phyloP scores from a whole-genome alignment of 164 flowering plant species.

The Piper betle region DNA sequence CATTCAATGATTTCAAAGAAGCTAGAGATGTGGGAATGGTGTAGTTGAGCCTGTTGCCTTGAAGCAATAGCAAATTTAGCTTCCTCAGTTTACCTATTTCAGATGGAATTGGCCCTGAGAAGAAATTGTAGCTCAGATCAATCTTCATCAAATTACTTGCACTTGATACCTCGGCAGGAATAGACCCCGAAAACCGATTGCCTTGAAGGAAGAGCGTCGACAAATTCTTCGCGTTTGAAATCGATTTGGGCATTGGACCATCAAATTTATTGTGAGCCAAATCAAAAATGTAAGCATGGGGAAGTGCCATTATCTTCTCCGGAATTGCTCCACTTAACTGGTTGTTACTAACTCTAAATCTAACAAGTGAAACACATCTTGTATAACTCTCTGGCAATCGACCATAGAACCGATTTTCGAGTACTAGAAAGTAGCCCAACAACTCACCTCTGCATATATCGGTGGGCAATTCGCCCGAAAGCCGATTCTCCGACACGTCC shows the following conservation, averaged over 20 bases:
- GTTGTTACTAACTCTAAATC: slow-evolving; percentile 74
- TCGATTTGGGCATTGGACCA: slow-evolving; percentile 38
- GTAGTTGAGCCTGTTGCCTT: slow-evolving; percentile 54
- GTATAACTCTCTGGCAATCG: slow-evolving; percentile 44
- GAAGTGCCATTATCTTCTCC: slow-evolving; percentile 49
- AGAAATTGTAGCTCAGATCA: slow-evolving; percentile 63
- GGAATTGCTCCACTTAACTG: slow-evolving; percentile 51
- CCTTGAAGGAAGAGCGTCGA: slow-evolving; percentile 59
- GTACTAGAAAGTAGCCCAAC: slow-evolving; percentile 44
- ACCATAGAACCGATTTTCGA: slow-evolving; percentile 63
- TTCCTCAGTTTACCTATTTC: slow-evolving; percentile 51
- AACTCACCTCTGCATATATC: slow-evolving; percentile 61
- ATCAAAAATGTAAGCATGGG: slow-evolving; percentile 70
- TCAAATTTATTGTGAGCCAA: slow-evolving; percentile 38
- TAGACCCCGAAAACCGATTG: slow-evolving; percentile 55
- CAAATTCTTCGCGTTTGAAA: slow-evolving; percentile 51
- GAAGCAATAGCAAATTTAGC: slow-evolving; percentile 58
- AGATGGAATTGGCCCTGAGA: slow-evolving; percentile 69
- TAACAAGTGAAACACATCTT: slow-evolving; percentile 40
- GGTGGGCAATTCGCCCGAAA: slow-evolving; percentile 59
- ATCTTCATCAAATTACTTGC: slow-evolving; percentile 65
- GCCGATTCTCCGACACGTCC: slow-evolving; percentile 67
- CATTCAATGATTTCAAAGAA: slow-evolving; percentile 52
- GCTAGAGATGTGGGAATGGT: slow-evolving; percentile 61
- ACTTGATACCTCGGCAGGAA: slow-evolving; percentile 59